Evolutionary conservation across 192 early-diverging fungal species (phyloP).

Genomic region (Cladochytrium replicatum): DNA sequence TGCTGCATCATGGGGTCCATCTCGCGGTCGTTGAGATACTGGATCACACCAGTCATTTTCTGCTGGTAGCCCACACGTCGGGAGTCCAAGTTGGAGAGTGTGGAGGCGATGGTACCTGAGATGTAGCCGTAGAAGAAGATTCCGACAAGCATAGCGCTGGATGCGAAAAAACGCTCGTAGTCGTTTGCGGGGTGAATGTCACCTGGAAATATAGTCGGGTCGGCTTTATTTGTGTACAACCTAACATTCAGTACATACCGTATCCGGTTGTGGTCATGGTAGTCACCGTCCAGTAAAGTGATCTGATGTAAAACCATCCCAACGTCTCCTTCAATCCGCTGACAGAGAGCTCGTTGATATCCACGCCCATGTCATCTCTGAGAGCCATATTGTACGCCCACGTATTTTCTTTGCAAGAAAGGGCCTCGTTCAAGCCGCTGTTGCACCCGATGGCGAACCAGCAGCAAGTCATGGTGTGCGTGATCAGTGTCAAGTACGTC

Average conservation of each 20-base stretch:
- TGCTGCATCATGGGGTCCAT: conserved; percentile 4
- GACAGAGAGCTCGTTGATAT: neutral
- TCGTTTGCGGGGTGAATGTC: conserved; percentile 1
- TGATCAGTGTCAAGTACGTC: conserved; percentile 1
- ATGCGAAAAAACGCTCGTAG: neutral
- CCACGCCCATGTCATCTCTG: neutral
- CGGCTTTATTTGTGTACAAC: too few species aligned
- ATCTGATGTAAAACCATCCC: neutral
- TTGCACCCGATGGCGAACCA: conserved; percentile 3
- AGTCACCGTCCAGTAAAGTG: conserved; percentile 1
- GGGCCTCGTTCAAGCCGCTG: neutral
- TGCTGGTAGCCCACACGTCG: conserved; percentile 8
- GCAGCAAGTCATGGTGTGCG: neutral
- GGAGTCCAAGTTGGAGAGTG: conserved; percentile 6
- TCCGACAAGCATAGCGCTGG: neutral
- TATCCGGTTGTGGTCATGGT: conserved; percentile 9
- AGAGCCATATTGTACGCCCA: neutral
- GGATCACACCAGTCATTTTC: conserved; percentile 1
- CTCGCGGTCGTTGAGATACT: conserved; percentile 8
- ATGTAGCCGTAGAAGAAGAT: conserved; percentile 6
- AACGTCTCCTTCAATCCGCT: neutral
- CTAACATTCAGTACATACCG: too few species aligned
- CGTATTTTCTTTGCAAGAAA: neutral
- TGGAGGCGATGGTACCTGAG: conserved; percentile 7
- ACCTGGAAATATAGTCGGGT: too few species aligned